Base-by-base conservation (phyloP, 352 stramenopile genomes). In the Thalassiosira pacifica region DNA sequence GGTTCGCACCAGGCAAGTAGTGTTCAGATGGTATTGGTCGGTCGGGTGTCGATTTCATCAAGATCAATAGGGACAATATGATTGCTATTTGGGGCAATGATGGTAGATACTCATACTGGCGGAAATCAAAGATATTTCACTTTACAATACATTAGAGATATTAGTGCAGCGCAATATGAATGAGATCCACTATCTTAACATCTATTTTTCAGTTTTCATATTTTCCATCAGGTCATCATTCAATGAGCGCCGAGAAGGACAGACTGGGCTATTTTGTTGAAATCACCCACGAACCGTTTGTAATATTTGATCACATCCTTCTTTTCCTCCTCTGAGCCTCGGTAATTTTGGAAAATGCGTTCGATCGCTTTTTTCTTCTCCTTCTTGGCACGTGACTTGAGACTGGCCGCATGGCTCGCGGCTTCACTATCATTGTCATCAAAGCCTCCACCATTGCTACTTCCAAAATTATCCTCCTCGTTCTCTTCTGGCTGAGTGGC, bases 111-210 rank as follows among this genome's bases (percentile, higher is more conserved):
- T n/a, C n/a, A n/a, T n/a, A n/a, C n/a, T n/a, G n/a, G n/a, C n/a
- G n/a, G n/a, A n/a, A n/a, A 57, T 22, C 45, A 57, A 57, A 57
- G 45, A 57, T 57, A 57, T 57, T 57, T 57, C 45, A 57, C 45
- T 57, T 57, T 57, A 57, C 45, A 57, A 57, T 57, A 57, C 45
- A 57, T 57, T 57, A 57, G 45, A 57, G 45, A 57, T 57, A 57
- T 57, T 57, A 57, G 45, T 18, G 19, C 45, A 57, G 45, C 45
- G 45, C 45, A 57, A 57, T 57, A 57, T 57, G 45, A 57, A 57
- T 57, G 45, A 57, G 45, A 57, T 57, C 45, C 45, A 57, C 45
- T 57, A 57, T 57, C 45, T 57, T 57, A 57, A 57, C 45, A 57
- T 57, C 45, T 57, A 57, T 57, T 57, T 57, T 57, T 57, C 45